phyloP scores from a whole-genome alignment of 148 eudicot genomes.

The Pouteria glomerata region DNA sequence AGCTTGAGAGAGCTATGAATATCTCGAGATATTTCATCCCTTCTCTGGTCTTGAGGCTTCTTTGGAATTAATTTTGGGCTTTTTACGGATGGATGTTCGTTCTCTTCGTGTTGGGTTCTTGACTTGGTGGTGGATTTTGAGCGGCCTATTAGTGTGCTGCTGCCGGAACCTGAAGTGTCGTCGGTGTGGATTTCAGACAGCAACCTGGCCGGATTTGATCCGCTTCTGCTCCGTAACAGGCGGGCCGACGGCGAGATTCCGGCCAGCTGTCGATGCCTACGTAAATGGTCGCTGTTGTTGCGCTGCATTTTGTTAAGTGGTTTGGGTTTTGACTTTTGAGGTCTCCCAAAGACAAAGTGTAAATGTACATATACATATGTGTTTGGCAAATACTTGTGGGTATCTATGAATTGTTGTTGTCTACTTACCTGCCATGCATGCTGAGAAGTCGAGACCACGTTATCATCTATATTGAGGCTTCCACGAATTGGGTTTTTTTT shows the following conservation, averaged over 20 bases:
- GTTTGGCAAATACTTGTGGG: too few relatives aligned
- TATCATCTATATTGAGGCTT: too few relatives aligned
- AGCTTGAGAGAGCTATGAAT: background rate
- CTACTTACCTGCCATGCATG: too few relatives aligned
- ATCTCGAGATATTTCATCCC: too few relatives aligned
- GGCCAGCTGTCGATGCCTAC: conserved; percentile 21
- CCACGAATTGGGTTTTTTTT: too few relatives aligned
- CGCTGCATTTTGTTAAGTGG: conserved; percentile 12
- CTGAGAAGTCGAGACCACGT: too few relatives aligned
- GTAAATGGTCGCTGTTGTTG: conserved; percentile 18
- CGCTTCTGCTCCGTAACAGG: conserved; percentile 31
- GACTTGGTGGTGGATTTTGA: conserved; percentile 14
- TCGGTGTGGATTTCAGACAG: background rate
- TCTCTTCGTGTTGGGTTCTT: conserved; percentile 2
- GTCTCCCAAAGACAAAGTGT: too few relatives aligned
- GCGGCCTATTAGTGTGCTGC: background rate
- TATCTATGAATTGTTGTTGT: too few relatives aligned
- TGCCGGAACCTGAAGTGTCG: background rate
- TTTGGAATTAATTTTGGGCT: background rate
- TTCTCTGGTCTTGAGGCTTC: background rate
- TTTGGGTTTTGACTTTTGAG: too few relatives aligned
- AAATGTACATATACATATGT: too few relatives aligned
- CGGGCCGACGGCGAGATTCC: conserved; percentile 35
- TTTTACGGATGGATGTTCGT: background rate
- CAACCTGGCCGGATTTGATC: conserved; percentile 14